Base-by-base conservation (phyloP, 805 yeast genomes). In the Nakazawaea laoshanensis region DNA sequence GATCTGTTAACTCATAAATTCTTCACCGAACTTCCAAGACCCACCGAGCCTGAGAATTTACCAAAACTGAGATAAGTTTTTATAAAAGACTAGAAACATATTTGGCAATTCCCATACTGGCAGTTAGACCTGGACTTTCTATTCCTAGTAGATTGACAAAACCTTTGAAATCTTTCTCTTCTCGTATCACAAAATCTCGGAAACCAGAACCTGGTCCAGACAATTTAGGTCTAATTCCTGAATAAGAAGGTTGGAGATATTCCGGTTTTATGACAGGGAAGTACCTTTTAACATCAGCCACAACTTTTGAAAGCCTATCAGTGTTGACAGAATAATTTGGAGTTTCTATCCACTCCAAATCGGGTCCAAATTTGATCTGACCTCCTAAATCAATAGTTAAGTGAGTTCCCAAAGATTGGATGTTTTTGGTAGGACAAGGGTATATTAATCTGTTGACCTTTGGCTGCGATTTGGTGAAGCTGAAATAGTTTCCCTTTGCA, bases 111-210 rank as follows among this genome's bases (percentile, higher is more conserved):
- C 89, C 94, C 75, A 84, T 61, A 3, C 87, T 63, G 0, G 92
- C 57, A 2, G 96, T 87, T 37, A 87, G 61, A 0, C 96, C 96
- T 0, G 96, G 96, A 46, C 92, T 80, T 50, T 87, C 96, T 10
- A 87, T 86, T 1, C 89, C 94, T 27, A 86, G 47, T 33, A 84
- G 59, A 43, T 84, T 87, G 19, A 86, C 68, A 46, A 85, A 87
- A 2, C 95, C 95, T 2, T 77, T 78, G 45, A 67, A 74, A 0
- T 77, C 87, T 1, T 64, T 68, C 42, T 83, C 92, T 46, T 80
- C 73, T 33, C 72, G 55, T 20, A 87, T 81, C 15, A 75, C 57
- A 50, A 86, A 87, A 49, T 88, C 96, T 27, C 74, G 74, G 53
- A 83, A 82, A 25, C 50, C 52, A 16, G 53, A 49, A 7, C 50